Evolutionary conservation across 192 early-diverging fungal species (phyloP).

Genomic region (Rhizophagus prolifer): DNA sequence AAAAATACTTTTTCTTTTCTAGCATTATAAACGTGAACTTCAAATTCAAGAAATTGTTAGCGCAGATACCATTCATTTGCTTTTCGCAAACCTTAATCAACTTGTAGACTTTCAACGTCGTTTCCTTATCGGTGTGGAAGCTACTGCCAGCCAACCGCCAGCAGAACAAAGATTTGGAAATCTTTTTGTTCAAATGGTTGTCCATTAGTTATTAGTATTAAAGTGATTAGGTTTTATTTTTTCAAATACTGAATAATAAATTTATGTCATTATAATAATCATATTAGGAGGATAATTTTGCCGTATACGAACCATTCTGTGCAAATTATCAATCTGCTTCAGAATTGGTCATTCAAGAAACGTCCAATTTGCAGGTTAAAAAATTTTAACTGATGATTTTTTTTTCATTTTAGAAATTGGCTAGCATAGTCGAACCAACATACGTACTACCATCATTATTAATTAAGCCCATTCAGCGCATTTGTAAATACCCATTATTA

Average conservation of each 20-base stretch:
- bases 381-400: neutral
- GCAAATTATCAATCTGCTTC: constrained; percentile 82
- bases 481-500: constrained; percentile 97
- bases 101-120: constrained; percentile 96
- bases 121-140: constrained; percentile 89
- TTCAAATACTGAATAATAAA: neutral
- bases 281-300: constrained; percentile 64
- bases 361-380: constrained; percentile 62
- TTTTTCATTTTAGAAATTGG: constrained; percentile 44
- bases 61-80: constrained; percentile 72
- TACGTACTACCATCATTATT: constrained; percentile 88
- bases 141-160: constrained; percentile 62
- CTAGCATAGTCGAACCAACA: constrained; percentile 76
- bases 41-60: constrained; percentile 67
- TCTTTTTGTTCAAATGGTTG: constrained; percentile 76
- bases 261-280: constrained; percentile 1
- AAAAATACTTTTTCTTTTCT: constrained; percentile 22
- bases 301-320: constrained; percentile 91
- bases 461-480: constrained; percentile 97
- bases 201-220: neutral
- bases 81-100: constrained; percentile 92
- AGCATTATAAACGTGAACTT: constrained; percentile 73
- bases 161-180: constrained; percentile 88
- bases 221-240: neutral
- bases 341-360: constrained; percentile 67